These are phyloP conservation scores for Wickerhamiella vanderwaltii DNA, from an alignment of 805 yeast genomes.

Conservation along the genomic window DNA sequence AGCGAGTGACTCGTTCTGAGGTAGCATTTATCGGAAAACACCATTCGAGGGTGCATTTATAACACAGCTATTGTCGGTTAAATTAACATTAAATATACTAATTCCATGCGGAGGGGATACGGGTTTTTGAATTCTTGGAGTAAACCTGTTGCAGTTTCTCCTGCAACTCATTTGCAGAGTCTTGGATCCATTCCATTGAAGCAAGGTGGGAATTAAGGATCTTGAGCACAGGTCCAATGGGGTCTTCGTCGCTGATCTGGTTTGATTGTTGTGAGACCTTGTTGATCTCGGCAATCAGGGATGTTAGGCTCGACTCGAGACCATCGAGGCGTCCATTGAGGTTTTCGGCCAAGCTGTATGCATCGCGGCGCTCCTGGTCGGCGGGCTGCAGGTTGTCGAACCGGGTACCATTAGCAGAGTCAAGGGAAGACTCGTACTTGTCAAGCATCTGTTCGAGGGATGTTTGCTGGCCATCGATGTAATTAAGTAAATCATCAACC, in stretches of 20 bases:
- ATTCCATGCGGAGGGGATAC: slow-evolving; percentile 10
- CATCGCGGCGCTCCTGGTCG: slow-evolving; percentile 81
- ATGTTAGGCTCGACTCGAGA: slow-evolving; percentile 50
- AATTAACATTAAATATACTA: not conserved
- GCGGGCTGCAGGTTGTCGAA: slow-evolving; percentile 30
- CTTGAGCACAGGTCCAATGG: slow-evolving; percentile 46
- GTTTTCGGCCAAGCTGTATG: slow-evolving; percentile 75
- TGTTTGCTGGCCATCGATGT: slow-evolving; percentile 83
- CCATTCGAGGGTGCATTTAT: too few species aligned
- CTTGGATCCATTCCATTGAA: slow-evolving; percentile 77
- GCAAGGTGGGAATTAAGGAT: slow-evolving; percentile 80
- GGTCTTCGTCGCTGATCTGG: slow-evolving; percentile 40
- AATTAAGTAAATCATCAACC: slow-evolving; percentile 75
- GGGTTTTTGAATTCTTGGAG: slow-evolving; percentile 10
- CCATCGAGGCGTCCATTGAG: slow-evolving; percentile 70
- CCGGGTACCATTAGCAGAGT: slow-evolving; percentile 10
- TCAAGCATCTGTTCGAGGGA: slow-evolving; percentile 74
- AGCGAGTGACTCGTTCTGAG: too few species aligned
- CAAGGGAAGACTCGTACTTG: slow-evolving; percentile 49
- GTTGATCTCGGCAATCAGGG: slow-evolving; percentile 25
- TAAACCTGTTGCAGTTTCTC: slow-evolving; percentile 39
- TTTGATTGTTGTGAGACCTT: slow-evolving; percentile 65
- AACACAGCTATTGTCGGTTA: too few species aligned
- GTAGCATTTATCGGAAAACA: too few species aligned
- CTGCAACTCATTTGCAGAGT: slow-evolving; percentile 54